Evolutionary conservation across 78 protist genomes (phyloP), one percentile per base, ranked within the genome.

Genomic region (Andalucia godoyi): DNA sequence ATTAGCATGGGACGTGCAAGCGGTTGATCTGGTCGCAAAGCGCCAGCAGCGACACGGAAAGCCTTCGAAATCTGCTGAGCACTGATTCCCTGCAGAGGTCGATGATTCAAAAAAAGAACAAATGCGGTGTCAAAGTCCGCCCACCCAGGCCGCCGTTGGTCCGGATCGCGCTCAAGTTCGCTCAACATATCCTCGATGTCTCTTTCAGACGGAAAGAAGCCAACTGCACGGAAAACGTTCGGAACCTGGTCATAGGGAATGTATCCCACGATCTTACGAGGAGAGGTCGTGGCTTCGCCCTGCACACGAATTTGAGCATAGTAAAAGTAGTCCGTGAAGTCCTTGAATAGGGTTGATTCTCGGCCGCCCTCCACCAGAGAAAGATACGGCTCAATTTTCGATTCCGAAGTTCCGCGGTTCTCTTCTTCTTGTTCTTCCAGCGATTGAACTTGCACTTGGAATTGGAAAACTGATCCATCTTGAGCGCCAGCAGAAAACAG

Each of bases 171-270:
- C 13, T 62, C 21, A 40, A 72, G 10, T 60, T 72, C 77, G 64
- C 23, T 47, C 36, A 38, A 30, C 53, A 72, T 63, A 39, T 72
- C 37, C 52, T 57, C 34, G 17, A 72, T 30, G 29, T 72, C 69
- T 23, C 39, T 36, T 36, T 72, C 68, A 21, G 50, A 23, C 41
- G 87, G 84, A 52, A 65, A 82, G 64, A 32, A 82, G 25, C 87
- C 87, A 32, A 82, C 34, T 13, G 83, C 81, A 0, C 87, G 60
- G 61, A 76, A 39, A 30, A 82, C 33, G 73, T 82, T 61, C 40
- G 79, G 74, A 32, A 72, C 77, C 34, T 72, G 66, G 7, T n/a
- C 45, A 13, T 60, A 18, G 30, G 77, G 77, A 47, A 72, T 33
- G 42, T 18, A 3, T 10, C 65, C 66, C 12, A 29, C 38, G 15